Percentiles rank a stretch among this genome's conserved stretches.
Evolutionary conservation across 345 rosid species (phyloP).

Genomic region (Populus pruinosa): DNA sequence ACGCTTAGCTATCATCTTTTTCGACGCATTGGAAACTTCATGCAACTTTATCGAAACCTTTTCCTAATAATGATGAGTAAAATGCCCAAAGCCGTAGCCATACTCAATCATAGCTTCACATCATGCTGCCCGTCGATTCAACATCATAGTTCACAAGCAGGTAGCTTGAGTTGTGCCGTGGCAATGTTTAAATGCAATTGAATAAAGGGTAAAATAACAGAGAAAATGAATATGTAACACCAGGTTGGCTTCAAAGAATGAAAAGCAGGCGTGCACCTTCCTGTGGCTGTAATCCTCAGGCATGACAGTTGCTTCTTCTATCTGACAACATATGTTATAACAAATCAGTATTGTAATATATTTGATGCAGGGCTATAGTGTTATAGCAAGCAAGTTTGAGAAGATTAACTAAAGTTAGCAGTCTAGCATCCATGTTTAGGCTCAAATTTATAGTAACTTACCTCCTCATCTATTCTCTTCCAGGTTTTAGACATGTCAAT

Average conservation of each 20-base stretch:
- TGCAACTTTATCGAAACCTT: no score
- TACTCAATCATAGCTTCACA: neutral
- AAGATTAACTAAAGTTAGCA: neutral
- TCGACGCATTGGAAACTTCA: no score
- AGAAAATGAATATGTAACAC: neutral
- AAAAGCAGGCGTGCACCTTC: slow-evolving; percentile 47
- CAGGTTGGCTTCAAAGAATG: slow-evolving; percentile 5
- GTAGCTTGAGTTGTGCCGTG: neutral
- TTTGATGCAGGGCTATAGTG: neutral
- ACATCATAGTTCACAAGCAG: neutral
- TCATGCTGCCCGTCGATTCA: neutral
- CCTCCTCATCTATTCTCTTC: slow-evolving; percentile 92
- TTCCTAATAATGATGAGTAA: neutral
- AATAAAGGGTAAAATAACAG: neutral
- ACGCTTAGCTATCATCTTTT: no score
- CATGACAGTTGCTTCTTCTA: slow-evolving; percentile 78
- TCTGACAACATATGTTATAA: slow-evolving; percentile 36
- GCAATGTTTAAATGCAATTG: neutral
- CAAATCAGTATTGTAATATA: slow-evolving; percentile 3
- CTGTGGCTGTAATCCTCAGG: slow-evolving; percentile 80
- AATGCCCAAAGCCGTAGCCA: neutral
- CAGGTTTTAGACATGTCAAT: slow-evolving; percentile 90
- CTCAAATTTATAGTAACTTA: slow-evolving; percentile 22
- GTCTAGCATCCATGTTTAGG: neutral
- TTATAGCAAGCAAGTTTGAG: no score